A percentile compares a stretch with the other conserved stretches of the same genome.
Conservation (phyloP, 352 stramenopile species). For the Globisporangium nunn region DNA sequence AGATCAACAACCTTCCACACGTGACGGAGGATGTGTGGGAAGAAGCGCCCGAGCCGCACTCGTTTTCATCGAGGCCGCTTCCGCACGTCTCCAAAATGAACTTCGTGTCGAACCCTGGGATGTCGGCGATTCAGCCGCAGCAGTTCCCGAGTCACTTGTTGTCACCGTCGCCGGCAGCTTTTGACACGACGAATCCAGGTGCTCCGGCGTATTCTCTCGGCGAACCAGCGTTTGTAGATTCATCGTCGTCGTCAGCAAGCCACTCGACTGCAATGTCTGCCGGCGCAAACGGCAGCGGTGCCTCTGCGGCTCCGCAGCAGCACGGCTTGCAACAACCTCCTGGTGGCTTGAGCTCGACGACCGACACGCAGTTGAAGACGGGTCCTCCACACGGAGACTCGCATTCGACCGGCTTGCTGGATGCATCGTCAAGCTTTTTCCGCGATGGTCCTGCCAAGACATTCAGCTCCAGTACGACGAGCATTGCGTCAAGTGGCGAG, state of each 20-base stretch:
- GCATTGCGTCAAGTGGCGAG: slow-evolving; percentile 18
- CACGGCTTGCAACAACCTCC: neutral
- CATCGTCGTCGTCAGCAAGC: slow-evolving; percentile 2
- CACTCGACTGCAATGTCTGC: neutral
- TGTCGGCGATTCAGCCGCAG: slow-evolving; percentile 7
- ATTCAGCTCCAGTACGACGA: slow-evolving; percentile 19
- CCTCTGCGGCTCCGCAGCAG: neutral
- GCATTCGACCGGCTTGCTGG: neutral
- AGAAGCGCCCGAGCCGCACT: slow-evolving; percentile 79
- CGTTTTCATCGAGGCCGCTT: slow-evolving; percentile 70
- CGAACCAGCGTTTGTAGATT: slow-evolving; percentile 12
- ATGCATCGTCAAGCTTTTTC: slow-evolving; percentile 1
- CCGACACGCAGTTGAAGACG: slow-evolving; percentile 3
- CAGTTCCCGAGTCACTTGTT: slow-evolving; percentile 12
- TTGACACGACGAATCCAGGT: slow-evolving; percentile 3
- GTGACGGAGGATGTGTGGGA: slow-evolving; percentile 80
- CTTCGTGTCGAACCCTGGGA: slow-evolving; percentile 30
- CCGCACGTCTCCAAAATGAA: slow-evolving; percentile 79
- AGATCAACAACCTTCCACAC: slow-evolving; percentile 78
- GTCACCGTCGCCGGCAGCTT: slow-evolving; percentile 3
- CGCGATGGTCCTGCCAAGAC: slow-evolving; percentile 6
- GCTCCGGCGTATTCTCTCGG: slow-evolving; percentile 9
- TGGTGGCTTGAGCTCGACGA: neutral
- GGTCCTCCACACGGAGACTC: neutral
- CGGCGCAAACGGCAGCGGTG: neutral